A percentile compares a stretch with the other conserved stretches of the same genome.
Conservation (phyloP, 1,284 basidiomycete species). For the Apiotrichum gamsii region DNA sequence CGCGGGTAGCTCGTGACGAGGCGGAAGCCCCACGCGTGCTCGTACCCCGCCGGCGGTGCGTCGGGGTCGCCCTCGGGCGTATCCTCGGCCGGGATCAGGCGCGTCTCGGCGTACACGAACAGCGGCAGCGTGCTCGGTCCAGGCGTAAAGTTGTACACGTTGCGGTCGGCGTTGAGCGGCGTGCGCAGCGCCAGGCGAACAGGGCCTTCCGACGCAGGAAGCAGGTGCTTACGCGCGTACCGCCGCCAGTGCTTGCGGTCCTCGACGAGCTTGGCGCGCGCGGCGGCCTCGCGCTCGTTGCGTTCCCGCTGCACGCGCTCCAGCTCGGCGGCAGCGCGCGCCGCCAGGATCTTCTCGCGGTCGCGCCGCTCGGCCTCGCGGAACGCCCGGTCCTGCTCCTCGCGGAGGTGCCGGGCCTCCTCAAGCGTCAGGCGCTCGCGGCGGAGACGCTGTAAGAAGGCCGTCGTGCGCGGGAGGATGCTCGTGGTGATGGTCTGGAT, state of each 20-base stretch:
- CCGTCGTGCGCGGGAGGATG: slow-evolving; percentile 68
- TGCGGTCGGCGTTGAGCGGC: slow-evolving; percentile 31
- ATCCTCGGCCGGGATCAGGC: slow-evolving; percentile 30
- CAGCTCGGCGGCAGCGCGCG: slow-evolving; percentile 23
- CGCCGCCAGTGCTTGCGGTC: slow-evolving; percentile 34
- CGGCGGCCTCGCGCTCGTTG: slow-evolving; percentile 40
- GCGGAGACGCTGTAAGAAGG: slow-evolving; percentile 63
- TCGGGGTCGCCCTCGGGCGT: slow-evolving; percentile 26
- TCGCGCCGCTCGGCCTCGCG: slow-evolving; percentile 62
- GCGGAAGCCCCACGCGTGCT: slow-evolving; percentile 29
- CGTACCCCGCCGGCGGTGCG: slow-evolving; percentile 31
- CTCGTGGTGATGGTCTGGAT: slow-evolving; percentile 60
- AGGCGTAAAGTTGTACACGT: slow-evolving; percentile 30
- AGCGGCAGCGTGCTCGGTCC: slow-evolving; percentile 26
- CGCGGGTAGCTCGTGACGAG: slow-evolving; percentile 43
- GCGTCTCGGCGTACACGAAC: slow-evolving; percentile 44
- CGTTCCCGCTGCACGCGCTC: slow-evolving; percentile 20
- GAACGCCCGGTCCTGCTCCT: slow-evolving; percentile 77
- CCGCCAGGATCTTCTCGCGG: slow-evolving; percentile 49
- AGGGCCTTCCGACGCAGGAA: slow-evolving; percentile 23
- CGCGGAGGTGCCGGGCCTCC: slow-evolving; percentile 63
- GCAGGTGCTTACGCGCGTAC: slow-evolving; percentile 39
- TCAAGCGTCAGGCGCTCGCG: slow-evolving; percentile 53
- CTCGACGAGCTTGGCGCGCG: slow-evolving; percentile 15
- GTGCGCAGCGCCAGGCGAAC: slow-evolving; percentile 36